Evolutionary conservation across 176 grass and related monocot species (phyloP), one percentile per base, ranked within the genome.

Genomic region (Elaeis guineensis): DNA sequence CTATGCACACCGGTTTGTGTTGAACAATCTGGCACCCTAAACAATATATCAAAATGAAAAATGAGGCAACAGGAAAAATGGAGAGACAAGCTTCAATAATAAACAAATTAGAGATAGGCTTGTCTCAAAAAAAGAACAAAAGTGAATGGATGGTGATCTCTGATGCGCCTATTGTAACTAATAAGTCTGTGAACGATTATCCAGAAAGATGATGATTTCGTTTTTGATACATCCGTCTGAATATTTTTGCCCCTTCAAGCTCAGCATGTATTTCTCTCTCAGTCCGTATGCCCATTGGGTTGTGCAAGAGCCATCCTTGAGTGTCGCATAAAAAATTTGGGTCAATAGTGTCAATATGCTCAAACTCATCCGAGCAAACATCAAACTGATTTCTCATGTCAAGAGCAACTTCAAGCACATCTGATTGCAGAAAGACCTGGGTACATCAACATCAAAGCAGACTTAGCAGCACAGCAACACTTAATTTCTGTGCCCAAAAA

Each of bases 321-420:
- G 74, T 20, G 14, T 91, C 70, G 22, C 81, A 97, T 15, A 57
- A 58, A 66, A 71, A 69, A 72, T 51, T 54, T 51, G 78, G 21
- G 54, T 83, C 75, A 39, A 88, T 69, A 9, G 5, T 50, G 72
- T 88, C 79, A 64, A 85, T 69, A 78, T 91, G 87, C 50, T 85
- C 62, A 69, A 97, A 80, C 65, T 83, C 75, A 59, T 85, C 25
- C 1, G 56, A 65, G 58, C 65, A 75, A 58, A 50, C 63, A 80
- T 97, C 92, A 61, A 96, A 90, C 67, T 65, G 63, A 58, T 79
- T 64, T 66, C 92, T 91, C 92, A 97, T 97, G 87, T 97, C 76
- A 58, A 56, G 59, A 48, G 83, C 87, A 29, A 97, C 87, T 62
- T 88, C 87, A 58, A 66, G 65, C 54, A 97, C 84, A 71, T 97